Evolutionary conservation across 2,329 filamentous ascomycete species (phyloP), one percentile per base, ranked within the genome.

Genomic region (Trichoderma simmonsii): DNA sequence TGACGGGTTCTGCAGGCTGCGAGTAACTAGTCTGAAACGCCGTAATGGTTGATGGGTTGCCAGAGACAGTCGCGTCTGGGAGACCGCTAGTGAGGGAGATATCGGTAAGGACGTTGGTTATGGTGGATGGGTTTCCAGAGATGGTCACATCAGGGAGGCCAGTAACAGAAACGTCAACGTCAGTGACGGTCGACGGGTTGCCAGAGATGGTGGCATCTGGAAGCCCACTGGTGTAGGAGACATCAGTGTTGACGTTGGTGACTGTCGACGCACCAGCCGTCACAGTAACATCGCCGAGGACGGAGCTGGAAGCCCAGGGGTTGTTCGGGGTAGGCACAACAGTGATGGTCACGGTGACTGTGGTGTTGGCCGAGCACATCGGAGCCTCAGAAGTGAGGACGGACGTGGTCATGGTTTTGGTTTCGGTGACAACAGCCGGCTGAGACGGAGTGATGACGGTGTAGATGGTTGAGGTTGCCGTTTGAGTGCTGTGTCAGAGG

Each of bases 161-260:
- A 8, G 77, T 79, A 62, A 78, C 39, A 12, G 75, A 78, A 61
- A 74, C 74, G 28, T 76, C 76, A 32, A 77, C 30, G 30, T 78
- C 68, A 14, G 79, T 82, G 39, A 81, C 74, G 6, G 81, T 82
- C 1, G 74, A 76, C 2, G 80, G 77, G 43, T 76, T 76, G 4
- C 77, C 80, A 15, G 80, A 76, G 36, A 82, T 74, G 26, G 78
- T 80, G 51, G 76, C 80, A 71, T 81, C 80, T 6, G 80, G 78
- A 11, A 78, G 76, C 2, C 78, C 77, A 18, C 74, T 74, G 7
- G 80, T 81, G 56, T 77, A 51, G 28, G 75, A 79, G 62, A 76
- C 65, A 67, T 77, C 76, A 11, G 77, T 79, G 32, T 77, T 70
- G n/a, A 78, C 60, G 43, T 79, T 74, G 18, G 80, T 82, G 51